phyloP scores from a whole-genome alignment of 179 eudicot genomes.

The Nepenthes alata region DNA sequence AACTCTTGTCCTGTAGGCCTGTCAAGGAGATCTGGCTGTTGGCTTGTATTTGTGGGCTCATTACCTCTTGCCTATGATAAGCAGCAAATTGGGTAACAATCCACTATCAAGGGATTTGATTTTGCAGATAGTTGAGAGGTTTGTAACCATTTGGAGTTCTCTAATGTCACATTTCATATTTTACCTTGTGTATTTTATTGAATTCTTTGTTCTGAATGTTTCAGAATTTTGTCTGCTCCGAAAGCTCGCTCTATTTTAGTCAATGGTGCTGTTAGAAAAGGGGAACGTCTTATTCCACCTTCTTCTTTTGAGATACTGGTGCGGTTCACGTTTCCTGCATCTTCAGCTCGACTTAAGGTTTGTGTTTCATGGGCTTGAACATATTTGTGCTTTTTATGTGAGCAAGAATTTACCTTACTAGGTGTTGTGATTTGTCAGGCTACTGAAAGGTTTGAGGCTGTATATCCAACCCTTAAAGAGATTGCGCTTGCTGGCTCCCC shows the following conservation, averaged over 20 bases:
- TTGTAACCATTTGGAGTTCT: constrained; percentile 5
- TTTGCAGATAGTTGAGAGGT: constrained; percentile 88
- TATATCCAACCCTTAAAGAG: constrained; percentile 72
- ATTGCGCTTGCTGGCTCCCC: constrained; percentile 81
- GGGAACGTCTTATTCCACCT: constrained; percentile 82
- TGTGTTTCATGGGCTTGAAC: constrained; percentile 5
- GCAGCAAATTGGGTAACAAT: constrained; percentile 59
- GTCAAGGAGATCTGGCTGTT: constrained; percentile 64
- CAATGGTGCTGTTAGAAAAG: constrained; percentile 73
- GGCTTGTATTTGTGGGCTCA: constrained; percentile 75
- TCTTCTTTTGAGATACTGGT: constrained; percentile 51
- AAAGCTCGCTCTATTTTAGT: constrained; percentile 69
- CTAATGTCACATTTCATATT: background rate
- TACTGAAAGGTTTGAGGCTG: constrained; percentile 87
- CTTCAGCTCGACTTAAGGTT: constrained; percentile 77
- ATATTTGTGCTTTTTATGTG: background rate
- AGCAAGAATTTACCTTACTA: background rate
- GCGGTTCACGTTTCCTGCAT: constrained; percentile 58
- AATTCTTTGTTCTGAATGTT: background rate
- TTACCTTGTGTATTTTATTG: background rate
- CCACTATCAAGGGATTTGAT: constrained; percentile 74
- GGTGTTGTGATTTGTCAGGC: constrained; percentile 33
- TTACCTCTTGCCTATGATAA: constrained; percentile 55
- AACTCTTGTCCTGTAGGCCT: constrained; percentile 40
- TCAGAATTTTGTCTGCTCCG: constrained; percentile 62